These are phyloP conservation scores for Mucor indicus DNA, from an alignment of 371 early-diverging fungal genomes.

Conservation along the genomic window DNA sequence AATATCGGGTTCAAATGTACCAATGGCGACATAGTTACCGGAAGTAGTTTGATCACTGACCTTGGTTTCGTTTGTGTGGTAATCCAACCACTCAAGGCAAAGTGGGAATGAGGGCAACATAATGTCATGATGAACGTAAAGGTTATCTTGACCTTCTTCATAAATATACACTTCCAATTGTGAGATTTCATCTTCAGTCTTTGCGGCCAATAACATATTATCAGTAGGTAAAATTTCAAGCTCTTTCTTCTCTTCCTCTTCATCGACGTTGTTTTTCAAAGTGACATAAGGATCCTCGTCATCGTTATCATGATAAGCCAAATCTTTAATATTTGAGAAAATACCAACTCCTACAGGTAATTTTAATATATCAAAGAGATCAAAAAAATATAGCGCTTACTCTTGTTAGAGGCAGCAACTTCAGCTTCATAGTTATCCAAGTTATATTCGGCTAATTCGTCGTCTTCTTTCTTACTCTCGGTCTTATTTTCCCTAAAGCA, in stretches of 20 bases:
- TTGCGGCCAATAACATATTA: slow-evolving; percentile 85
- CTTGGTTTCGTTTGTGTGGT: slow-evolving; percentile 61
- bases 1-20: slow-evolving; percentile 94
- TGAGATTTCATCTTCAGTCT: slow-evolving; percentile 94
- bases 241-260: slow-evolving; percentile 80
- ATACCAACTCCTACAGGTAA: slow-evolving; percentile 37
- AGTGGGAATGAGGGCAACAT: slow-evolving; percentile 97
- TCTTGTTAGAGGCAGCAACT: slow-evolving; percentile 38
- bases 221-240: slow-evolving; percentile 76
- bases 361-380: no score
- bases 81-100: slow-evolving; percentile 93
- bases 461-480: slow-evolving; percentile 27
- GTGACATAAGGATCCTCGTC: slow-evolving; percentile 85
- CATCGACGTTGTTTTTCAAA: slow-evolving; percentile 59
- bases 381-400: slow-evolving; percentile 18
- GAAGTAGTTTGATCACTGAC: slow-evolving; percentile 38
- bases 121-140: slow-evolving; percentile 97
- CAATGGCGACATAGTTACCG: slow-evolving; percentile 90
- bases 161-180: slow-evolving; percentile 92
- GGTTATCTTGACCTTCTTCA: slow-evolving; percentile 77
- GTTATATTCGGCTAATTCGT: slow-evolving; percentile 73
- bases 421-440: slow-evolving; percentile 73
- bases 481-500: no score
- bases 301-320: slow-evolving; percentile 75
- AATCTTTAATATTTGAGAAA: slow-evolving; percentile 71